These are phyloP conservation scores for Euphrasia arctica DNA, from an alignment of 305 asterid genomes.

Conservation along the genomic window DNA sequence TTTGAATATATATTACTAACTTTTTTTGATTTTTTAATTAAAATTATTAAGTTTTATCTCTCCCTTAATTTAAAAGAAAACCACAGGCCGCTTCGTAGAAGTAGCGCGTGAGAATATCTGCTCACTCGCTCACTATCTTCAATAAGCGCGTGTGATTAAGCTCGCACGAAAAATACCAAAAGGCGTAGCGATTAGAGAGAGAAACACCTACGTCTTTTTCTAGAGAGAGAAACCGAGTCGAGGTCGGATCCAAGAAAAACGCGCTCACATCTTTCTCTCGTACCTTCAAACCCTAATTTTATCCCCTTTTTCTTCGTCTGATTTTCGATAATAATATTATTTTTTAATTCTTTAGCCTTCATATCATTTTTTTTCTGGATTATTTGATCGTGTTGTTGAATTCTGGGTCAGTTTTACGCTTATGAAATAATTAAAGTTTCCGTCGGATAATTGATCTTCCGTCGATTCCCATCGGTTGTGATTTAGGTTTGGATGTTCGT, in stretches of 20 bases:
- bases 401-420: background rate
- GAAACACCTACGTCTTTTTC: background rate
- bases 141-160: background rate
- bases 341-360: background rate
- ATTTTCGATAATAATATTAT: background rate
- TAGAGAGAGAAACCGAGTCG: background rate
- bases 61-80: too few species aligned
- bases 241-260: background rate
- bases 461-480: background rate
- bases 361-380: background rate
- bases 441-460: slow-evolving; percentile 7
- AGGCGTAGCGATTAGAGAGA: background rate
- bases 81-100: background rate
- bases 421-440: background rate
- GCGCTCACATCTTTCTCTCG: background rate
- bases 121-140: background rate
- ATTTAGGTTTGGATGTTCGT: slow-evolving; percentile 5
- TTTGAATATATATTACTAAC: too few species aligned
- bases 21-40: too few species aligned
- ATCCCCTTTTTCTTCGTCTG: background rate
- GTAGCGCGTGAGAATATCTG: background rate
- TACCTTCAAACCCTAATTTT: slow-evolving; percentile 1
- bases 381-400: background rate
- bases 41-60: too few species aligned
- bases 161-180: background rate